Evolutionary conservation across 225 moss, liverwort and hornwort genomes (phyloP).

Genomic region (Antitrichia curtipendula): DNA sequence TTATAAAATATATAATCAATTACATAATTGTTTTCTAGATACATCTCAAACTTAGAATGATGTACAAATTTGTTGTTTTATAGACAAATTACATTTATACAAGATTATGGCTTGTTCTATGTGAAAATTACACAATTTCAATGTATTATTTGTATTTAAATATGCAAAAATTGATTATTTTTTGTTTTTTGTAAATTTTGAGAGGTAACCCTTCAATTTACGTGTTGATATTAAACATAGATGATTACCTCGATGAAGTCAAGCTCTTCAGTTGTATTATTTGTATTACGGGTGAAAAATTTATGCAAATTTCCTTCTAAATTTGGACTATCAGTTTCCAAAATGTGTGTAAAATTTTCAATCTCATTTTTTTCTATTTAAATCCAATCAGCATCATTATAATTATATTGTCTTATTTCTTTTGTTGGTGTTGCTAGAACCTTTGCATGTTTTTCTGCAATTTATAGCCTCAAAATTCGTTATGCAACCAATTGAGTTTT

Average conservation of each 20-base stretch:
- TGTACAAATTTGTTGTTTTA: not conserved
- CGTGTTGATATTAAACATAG: not conserved
- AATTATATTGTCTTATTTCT: not conserved
- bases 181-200: not conserved
- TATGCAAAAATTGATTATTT: no score
- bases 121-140: not conserved
- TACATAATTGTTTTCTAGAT: not conserved
- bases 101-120: not conserved
- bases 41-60: not conserved
- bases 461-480: not conserved
- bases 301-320: not conserved
- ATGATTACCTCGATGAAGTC: slow-evolving; percentile 10
- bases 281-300: not conserved
- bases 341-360: not conserved
- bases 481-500: not conserved
- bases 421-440: not conserved
- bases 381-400: slow-evolving; percentile 25
- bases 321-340: not conserved
- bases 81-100: not conserved
- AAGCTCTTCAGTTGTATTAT: not conserved
- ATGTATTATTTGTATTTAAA: not conserved
- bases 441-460: not conserved
- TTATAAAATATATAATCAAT: not conserved
- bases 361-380: slow-evolving; percentile 1
- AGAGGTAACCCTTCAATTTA: not conserved